phyloP scores from a whole-genome alignment of 805 yeast genomes.

The Candida incommunis region DNA sequence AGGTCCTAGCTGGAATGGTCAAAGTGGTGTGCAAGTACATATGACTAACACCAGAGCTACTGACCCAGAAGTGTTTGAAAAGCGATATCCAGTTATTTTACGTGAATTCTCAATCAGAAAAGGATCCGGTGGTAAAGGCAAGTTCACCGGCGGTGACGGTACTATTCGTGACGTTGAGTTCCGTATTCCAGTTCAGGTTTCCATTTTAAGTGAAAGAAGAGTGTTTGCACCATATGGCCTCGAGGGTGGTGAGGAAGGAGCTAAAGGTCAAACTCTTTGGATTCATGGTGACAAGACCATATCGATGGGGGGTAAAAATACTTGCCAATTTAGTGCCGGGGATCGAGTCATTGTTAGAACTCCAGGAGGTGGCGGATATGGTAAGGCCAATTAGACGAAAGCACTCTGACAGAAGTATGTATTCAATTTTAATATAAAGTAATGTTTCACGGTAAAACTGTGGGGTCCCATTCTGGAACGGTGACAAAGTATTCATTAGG shows the following conservation, averaged over 20 bases:
- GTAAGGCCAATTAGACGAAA: slow-evolving; percentile 16
- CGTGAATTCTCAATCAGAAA: slow-evolving; percentile 55
- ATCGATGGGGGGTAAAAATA: slow-evolving; percentile 56
- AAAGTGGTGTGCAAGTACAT: slow-evolving; percentile 82
- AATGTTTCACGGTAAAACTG: slow-evolving; percentile 6
- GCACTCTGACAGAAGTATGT: no score
- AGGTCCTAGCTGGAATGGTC: slow-evolving; percentile 73
- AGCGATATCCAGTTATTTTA: slow-evolving; percentile 71
- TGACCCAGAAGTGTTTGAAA: slow-evolving; percentile 79
- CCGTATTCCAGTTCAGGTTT: slow-evolving; percentile 53
- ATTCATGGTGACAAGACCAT: slow-evolving; percentile 18
- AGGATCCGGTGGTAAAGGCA: slow-evolving; percentile 73
- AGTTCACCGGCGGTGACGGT: slow-evolving; percentile 70
- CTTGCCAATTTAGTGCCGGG: slow-evolving; percentile 41
- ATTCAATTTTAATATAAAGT: no score
- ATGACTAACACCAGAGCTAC: slow-evolving; percentile 92
- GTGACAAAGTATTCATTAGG: slow-evolving; percentile 18
- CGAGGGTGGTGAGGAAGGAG: slow-evolving; percentile 67
- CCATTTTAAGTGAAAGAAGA: slow-evolving; percentile 77
- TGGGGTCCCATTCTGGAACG: slow-evolving; percentile 24
- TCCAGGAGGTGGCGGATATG: slow-evolving; percentile 85
- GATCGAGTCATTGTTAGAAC: slow-evolving; percentile 56
- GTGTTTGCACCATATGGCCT: slow-evolving; percentile 77
- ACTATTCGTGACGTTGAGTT: slow-evolving; percentile 77
- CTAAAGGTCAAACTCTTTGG: slow-evolving; percentile 49